Evolutionary conservation across 495 filamentous ascomycete species (phyloP), one percentile per base, ranked within the genome.

Genomic region (Amniculicola lignicola): DNA sequence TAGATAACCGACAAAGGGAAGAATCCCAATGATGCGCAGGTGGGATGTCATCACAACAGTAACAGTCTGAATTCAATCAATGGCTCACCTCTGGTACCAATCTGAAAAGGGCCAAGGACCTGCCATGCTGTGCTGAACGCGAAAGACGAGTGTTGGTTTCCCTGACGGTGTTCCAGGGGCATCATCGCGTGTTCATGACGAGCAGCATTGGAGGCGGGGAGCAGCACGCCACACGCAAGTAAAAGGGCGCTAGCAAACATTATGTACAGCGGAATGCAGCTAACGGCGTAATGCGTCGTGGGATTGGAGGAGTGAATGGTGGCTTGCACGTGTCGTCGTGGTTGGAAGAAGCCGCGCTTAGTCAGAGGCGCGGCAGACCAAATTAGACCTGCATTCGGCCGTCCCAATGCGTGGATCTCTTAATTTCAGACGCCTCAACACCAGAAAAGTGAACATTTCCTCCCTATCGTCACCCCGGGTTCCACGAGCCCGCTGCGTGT

Each of bases 101-200:
- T 78, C 63, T 79, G 77, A 61, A 84, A 84, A 4, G 82, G 82
- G 4, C 81, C 82, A 11, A 84, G 69, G 9, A 82, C 52, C 38
- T 82, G 61, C 78, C 80, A 82, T 31, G 50, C 59, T 14, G 54
- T 60, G 18, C 75, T 74, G 50, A 77, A 70, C 41, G 59, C 33
- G 27, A 75, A 23, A 4, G 63, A n/a, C n/a, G n/a, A n/a, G n/a
- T n/a, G 21, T 10, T 28, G 33, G 36, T 29, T 49, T 31, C 23
- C 56, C 37, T 63, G 39, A 19, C 48, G 41, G 10, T 2, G 16
- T 11, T 24, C 59, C 14, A 53, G 19, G 11, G 59, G 54, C 9
- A 29, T 18, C 52, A 56, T 61, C 28, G 36, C 50, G 19, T 15
- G 29, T 54, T 27, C 44, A 48, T 53, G n/a, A 12, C 29, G 58